Evolutionary conservation across 768 basidiomycete genomes (phyloP).

Genomic region (Strobilomyces dryophilus): DNA sequence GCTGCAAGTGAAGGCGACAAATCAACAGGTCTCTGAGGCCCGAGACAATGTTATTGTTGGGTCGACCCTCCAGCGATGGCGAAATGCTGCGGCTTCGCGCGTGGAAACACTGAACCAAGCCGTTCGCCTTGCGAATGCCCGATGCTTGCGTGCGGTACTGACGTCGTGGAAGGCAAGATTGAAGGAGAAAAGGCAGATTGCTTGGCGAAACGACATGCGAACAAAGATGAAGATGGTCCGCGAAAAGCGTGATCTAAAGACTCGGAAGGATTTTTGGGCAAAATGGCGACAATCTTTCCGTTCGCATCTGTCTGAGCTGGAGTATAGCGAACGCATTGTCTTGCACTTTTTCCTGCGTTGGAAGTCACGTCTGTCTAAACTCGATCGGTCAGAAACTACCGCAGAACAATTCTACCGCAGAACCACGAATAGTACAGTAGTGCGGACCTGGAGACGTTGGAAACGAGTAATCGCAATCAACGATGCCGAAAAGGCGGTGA

Average conservation of each 20-base stretch:
- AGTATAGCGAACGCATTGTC: slow-evolving; percentile 43
- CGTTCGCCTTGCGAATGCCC: slow-evolving; percentile 40
- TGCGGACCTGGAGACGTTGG: slow-evolving; percentile 58
- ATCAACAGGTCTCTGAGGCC: slow-evolving; percentile 64
- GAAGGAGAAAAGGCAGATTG: slow-evolving; percentile 50
- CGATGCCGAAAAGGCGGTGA: slow-evolving; percentile 42
- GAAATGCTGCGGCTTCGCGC: slow-evolving; percentile 34
- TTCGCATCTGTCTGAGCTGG: slow-evolving; percentile 48
- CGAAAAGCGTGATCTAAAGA: slow-evolving; percentile 48
- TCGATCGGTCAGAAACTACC: slow-evolving; percentile 42
- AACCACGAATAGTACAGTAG: slow-evolving; percentile 35
- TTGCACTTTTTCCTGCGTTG: slow-evolving; percentile 47
- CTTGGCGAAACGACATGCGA: slow-evolving; percentile 71
- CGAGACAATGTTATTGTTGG: slow-evolving; percentile 63
- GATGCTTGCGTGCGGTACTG: slow-evolving; percentile 41
- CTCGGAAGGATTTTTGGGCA: slow-evolving; percentile 56
- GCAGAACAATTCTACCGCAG: slow-evolving; percentile 48
- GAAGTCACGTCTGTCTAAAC: slow-evolving; percentile 40
- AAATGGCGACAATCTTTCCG: slow-evolving; percentile 62
- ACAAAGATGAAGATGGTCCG: slow-evolving; percentile 60
- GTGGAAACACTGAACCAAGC: slow-evolving; percentile 42
- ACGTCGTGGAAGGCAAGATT: slow-evolving; percentile 51
- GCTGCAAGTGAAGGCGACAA: slow-evolving; percentile 52
- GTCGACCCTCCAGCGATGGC: slow-evolving; percentile 60
- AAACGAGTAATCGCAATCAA: slow-evolving; percentile 40